These are phyloP conservation scores for Glycine latifolia DNA, from an alignment of 306 rosid genomes.

Conservation along the genomic window DNA sequence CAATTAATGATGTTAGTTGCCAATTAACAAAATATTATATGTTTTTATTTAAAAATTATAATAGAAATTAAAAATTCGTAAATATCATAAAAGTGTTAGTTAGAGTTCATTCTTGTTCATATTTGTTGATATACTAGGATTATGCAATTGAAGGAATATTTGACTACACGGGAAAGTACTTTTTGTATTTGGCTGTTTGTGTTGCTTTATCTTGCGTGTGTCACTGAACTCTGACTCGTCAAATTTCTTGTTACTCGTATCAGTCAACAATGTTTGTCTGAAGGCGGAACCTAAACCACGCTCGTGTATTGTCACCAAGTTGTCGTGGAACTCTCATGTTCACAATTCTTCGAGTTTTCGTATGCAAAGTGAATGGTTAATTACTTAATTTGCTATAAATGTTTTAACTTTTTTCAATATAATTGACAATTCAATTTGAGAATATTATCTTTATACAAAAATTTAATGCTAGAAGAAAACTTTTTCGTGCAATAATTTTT, in stretches of 20 bases:
- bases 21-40: too few relatives aligned
- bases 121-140: background rate
- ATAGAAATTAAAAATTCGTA: too few relatives aligned
- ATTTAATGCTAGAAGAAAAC: background rate
- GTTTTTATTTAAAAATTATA: too few relatives aligned
- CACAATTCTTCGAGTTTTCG: background rate
- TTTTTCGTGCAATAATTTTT: background rate
- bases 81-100: background rate
- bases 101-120: background rate
- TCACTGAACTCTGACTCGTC: background rate
- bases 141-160: background rate
- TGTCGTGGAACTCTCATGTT: background rate
- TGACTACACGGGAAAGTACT: background rate
- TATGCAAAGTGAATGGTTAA: background rate
- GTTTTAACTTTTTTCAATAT: background rate
- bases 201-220: slow-evolving; percentile 18
- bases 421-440: background rate
- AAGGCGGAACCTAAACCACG: background rate
- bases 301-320: background rate
- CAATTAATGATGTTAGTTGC: too few relatives aligned
- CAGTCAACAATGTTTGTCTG: slow-evolving; percentile 11
- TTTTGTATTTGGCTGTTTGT: background rate
- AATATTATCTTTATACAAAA: background rate
- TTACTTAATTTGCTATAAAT: too few relatives aligned
- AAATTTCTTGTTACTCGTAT: background rate